Evolutionary conservation across 75 land plant genomes (phyloP).

Genomic region (Chamaecyparis obtusa): DNA sequence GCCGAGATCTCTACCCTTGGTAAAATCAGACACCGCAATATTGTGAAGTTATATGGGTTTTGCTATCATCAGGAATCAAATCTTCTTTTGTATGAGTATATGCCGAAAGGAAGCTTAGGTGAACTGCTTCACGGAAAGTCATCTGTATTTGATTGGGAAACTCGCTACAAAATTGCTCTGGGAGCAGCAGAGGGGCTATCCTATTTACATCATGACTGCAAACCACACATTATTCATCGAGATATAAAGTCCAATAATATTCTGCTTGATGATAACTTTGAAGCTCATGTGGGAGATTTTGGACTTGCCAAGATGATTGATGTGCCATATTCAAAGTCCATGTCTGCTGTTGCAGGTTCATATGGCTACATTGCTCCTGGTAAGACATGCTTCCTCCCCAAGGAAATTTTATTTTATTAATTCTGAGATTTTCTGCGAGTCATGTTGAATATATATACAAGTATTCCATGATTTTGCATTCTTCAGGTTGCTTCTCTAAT

Average conservation of each 20-base stretch:
- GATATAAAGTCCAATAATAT: constrained; percentile 86
- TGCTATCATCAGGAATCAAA: constrained; percentile 65
- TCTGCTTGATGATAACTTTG: constrained; percentile 69
- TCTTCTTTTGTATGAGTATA: constrained; percentile 81
- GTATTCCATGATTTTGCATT: neutral
- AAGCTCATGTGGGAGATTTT: constrained; percentile 91
- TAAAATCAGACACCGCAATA: constrained; percentile 76
- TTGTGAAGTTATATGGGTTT: constrained; percentile 81
- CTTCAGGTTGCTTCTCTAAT: neutral
- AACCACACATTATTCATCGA: constrained; percentile 71
- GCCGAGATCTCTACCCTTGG: constrained; percentile 79
- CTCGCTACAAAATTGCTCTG: constrained; percentile 71
- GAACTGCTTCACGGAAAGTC: constrained; percentile 62
- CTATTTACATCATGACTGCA: constrained; percentile 90
- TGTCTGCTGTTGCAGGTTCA: constrained; percentile 87
- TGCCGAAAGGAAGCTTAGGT: constrained; percentile 72
- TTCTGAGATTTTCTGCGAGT: neutral
- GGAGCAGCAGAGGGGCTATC: constrained; percentile 94
- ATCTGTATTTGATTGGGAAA: constrained; percentile 68
- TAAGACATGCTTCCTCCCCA: constrained; percentile 15
- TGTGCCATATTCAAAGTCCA: constrained; percentile 60
- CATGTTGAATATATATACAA: neutral
- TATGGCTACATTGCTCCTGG: constrained; percentile 95
- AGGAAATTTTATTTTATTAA: neutral
- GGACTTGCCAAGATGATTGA: constrained; percentile 84